Evolutionary conservation across 2,329 filamentous ascomycete genomes (phyloP), one percentile per base, ranked within the genome.

Genomic region (Ophiocordyceps polyrhachis-furcata): DNA sequence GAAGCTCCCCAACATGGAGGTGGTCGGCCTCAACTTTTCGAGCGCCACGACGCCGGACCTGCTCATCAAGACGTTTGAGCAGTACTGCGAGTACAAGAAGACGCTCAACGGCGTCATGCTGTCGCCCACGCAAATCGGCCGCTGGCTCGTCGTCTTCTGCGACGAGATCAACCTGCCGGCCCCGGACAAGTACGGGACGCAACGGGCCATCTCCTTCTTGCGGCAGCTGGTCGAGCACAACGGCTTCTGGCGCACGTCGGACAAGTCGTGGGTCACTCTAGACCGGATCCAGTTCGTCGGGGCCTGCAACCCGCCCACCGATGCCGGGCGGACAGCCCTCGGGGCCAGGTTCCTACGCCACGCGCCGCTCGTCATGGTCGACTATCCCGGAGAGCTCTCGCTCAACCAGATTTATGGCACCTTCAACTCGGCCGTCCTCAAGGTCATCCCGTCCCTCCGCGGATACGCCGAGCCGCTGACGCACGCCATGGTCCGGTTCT

Each of bases 41-140:
- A 98, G 91, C 55, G 93, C 91, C 1, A 99, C 93, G 0, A 98
- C 91, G 0, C 93, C 91, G 1, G 93, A 98, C 61, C 76, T 99
- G 25, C 75, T 99, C 49, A 88, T 98, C 69, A 98, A 98, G 71
- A 98, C 93, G 0, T 94, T 99, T 53, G 91, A 98, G 65, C 93
- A 98, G 60, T 95, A 98, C 63, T 99, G 91, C 64, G 91, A 98
- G 64, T 98, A 99, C 67, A 93, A 89, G 69, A 98, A 98, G 74
- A 96, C 91, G 0, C 69, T 96, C 42, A 96, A 91, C 58, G 91
- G 91, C 40, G 87, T 96, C 19, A 83, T 95, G 55, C 81, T 99
- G 51, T 93, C 89, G 21, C 91, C 91, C 0, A 93, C 83, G 7
- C 93, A 98, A 60, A 93, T 98, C 54, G 91, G 91, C 20, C 81